A percentile compares a stretch with the other conserved stretches of the same genome.
These are phyloP conservation scores for Fusarium luffae DNA, from an alignment of 2,329 filamentous ascomycete genomes.

Conservation along the genomic window DNA sequence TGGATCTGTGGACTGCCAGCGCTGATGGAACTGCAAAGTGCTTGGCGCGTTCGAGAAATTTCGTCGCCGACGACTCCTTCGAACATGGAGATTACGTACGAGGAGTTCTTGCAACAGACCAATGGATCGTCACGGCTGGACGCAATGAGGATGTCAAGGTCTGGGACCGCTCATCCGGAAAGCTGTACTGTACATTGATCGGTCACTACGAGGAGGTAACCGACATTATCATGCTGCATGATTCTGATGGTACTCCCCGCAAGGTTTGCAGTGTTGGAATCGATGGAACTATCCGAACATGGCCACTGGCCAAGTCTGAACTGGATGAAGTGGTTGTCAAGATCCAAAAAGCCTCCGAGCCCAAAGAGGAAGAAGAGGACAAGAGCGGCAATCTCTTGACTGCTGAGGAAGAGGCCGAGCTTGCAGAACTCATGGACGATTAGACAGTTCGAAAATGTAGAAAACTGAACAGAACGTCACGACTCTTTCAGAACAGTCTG, in stretches of 20 bases:
- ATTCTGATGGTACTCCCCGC: constrained; percentile 50
- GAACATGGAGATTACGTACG: constrained; percentile 91
- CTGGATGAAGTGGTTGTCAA: constrained; percentile 62
- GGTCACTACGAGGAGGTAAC: constrained; percentile 97
- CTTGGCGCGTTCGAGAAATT: constrained; percentile 74
- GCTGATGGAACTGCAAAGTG: constrained; percentile 91
- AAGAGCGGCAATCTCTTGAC: constrained; percentile 70
- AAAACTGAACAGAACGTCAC: not conserved
- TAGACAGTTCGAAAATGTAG: constrained; percentile 41
- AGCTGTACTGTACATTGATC: constrained; percentile 76
- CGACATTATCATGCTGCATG: constrained; percentile 72
- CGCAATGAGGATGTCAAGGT: constrained; percentile 91
- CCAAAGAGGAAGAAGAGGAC: constrained; percentile 61
- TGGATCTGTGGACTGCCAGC: constrained; percentile 91
- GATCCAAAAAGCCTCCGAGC: constrained; percentile 60
- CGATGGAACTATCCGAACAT: constrained; percentile 87
- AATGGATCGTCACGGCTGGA: constrained; percentile 87
- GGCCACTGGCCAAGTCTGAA: constrained; percentile 75
- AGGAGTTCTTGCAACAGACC: constrained; percentile 78
- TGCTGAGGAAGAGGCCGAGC: constrained; percentile 89
- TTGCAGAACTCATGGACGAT: constrained; percentile 90
- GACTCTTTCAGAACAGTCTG: not conserved
- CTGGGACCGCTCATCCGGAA: constrained; percentile 81
- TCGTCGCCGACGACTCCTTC: constrained; percentile 77
- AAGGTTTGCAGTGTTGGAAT: constrained; percentile 85